Evolutionary conservation across 257 asterid species (phyloP), one percentile per base, ranked within the genome.

Genomic region (Jacaranda mimosifolia): DNA sequence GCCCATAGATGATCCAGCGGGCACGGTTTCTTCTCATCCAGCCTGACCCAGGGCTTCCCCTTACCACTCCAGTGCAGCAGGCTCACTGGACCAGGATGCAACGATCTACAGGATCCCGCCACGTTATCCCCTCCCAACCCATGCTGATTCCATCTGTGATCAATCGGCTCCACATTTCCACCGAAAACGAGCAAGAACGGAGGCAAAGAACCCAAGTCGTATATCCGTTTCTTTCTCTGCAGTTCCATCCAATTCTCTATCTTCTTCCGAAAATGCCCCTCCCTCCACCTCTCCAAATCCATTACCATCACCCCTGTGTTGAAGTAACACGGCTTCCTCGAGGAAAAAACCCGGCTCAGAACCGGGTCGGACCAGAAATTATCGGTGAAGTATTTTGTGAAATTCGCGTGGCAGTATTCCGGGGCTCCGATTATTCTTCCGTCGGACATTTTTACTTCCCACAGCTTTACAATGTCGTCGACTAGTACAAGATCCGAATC

Each of bases 241-340:
- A 92, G n/a, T 75, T 90, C 91, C 97, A 92, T 92, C 97, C 97
- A 92, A 5, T 75, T 87, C 83, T 92, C 94, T 0, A 92, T 92
- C 60, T 79, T 89, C 38, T 67, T 70, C 77, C 86, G 76, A 79
- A 82, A 92, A 51, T 90, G 82, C 14, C 97, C 96, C 75, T 83
- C 91, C 71, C 97, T 79, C 93, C 93, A 92, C 68, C 74, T 77
- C 58, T 69, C 79, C 84, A 92, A 70, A 70, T 92, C 96, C 89
- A 92, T 89, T 21, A 92, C 96, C 96, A 92, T 90, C 6, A 90
- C 97, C 0, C 96, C 97, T 35, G 97, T 92, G 86, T 92, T 92
- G 77, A 92, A 92, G 35, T 92, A 92, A 68, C 97, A 92, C 1
- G 97, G 96, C 19, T 9, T 78, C 1, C 72, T 70, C 6, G 93